Base-by-base conservation (phyloP, 2,329 filamentous ascomycete species). In the Trichothecium roseum region DNA sequence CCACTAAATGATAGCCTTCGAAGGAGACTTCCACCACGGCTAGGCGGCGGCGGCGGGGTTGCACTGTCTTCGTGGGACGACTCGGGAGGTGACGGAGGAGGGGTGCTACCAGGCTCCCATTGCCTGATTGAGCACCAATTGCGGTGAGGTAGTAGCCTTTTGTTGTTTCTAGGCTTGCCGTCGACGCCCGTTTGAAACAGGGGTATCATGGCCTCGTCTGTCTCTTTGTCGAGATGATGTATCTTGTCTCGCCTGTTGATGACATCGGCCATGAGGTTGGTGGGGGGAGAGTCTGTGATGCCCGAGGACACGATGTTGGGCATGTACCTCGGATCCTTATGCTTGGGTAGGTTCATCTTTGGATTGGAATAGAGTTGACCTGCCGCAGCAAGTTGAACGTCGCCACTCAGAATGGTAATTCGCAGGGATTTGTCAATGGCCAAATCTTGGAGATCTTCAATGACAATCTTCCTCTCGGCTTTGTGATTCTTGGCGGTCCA, bases 401-500 rank as follows among this genome's bases (percentile, higher is more conserved):
- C 91, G 26, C 93, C 91, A 49, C 88, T 85, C 35, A 98, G 70
- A 41, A 98, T 86, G 0, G 89, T 96, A 35, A 98, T 69, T 30
- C 91, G 81, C 34, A 95, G 74, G 12, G 86, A 94, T 55, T 94
- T 94, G 54, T 91, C 86, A 16, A 85, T 86, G 8, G 93, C 88
- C 40, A 98, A 69, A 49, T 94, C 86, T 57, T 98, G 93, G 18
- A 98, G 65, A 49, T 95, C 87, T 53, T 91, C 83, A 28, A 98
- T 76, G 42, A 96, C 69, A 57, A 84, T 81, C 42, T 80, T 84
- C 34, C 91, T 78, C 59, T 98, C 91, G 18, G 77, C 70, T 55
- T 96, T 98, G 63, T 96, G 88, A 52, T 87, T 84, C 53, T 86
- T 94, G 27, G 89, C 85, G 1, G 89, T 95, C 91, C 91, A 98